Evolutionary conservation across 805 yeast species (phyloP).

Genomic region (Candida peoriensis): DNA sequence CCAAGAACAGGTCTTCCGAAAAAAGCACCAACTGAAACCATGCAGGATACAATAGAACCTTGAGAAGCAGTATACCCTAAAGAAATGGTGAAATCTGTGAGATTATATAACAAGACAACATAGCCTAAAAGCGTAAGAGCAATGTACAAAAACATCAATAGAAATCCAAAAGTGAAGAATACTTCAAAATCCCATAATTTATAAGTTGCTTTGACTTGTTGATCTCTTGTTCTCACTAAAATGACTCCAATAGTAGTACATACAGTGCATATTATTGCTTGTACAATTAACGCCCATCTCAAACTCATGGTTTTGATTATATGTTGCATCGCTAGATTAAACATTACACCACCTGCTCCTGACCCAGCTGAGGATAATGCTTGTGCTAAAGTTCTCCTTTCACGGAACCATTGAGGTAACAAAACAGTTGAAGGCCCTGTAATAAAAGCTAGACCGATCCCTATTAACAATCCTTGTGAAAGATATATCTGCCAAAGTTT

Average conservation of each 20-base stretch:
- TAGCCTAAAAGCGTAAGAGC: slow-evolving; percentile 53
- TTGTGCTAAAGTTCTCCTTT: slow-evolving; percentile 44
- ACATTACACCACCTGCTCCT: slow-evolving; percentile 39
- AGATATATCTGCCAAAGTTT: slow-evolving; percentile 58
- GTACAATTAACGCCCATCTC: slow-evolving; percentile 29
- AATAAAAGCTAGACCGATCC: slow-evolving; percentile 38
- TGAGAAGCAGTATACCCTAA: slow-evolving; percentile 49
- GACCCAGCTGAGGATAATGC: slow-evolving; percentile 34
- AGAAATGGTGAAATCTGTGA: slow-evolving; percentile 53
- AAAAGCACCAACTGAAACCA: slow-evolving; percentile 53
- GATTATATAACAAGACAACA: slow-evolving; percentile 50
- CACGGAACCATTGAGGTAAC: slow-evolving; percentile 66
- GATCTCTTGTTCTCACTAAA: slow-evolving; percentile 33
- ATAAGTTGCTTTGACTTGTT: slow-evolving; percentile 30
- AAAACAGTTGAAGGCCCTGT: slow-evolving; percentile 50
- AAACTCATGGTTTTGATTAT: slow-evolving; percentile 26
- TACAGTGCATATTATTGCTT: slow-evolving; percentile 30
- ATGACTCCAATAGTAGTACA: slow-evolving; percentile 28
- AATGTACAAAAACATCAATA: slow-evolving; percentile 36
- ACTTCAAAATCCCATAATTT: slow-evolving; percentile 37
- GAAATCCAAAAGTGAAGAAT: slow-evolving; percentile 36
- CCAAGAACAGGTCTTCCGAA: slow-evolving; percentile 54
- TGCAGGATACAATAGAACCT: slow-evolving; percentile 53
- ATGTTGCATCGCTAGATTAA: slow-evolving; percentile 25
- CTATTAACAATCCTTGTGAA: slow-evolving; percentile 61